Percentiles rank a stretch among this genome's conserved stretches.
Conservation (phyloP, 352 stramenopile species). For the Phytopythium chamaehyphon region DNA sequence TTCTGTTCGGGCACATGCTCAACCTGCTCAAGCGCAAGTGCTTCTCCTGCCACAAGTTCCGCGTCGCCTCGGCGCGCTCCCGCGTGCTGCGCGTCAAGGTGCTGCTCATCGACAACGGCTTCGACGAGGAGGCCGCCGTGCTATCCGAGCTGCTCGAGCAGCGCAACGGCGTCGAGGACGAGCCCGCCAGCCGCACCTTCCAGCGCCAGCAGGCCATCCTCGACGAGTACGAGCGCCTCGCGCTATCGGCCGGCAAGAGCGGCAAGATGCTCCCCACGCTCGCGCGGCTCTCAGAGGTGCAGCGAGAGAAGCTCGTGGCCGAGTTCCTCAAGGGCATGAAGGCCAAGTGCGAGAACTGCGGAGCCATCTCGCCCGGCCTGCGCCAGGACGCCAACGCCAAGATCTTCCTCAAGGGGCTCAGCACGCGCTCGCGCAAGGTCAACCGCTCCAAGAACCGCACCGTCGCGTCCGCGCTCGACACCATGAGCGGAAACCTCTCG, state of each 20-base stretch:
- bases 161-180: slow-evolving; percentile 84
- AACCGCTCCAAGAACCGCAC: slow-evolving; percentile 83
- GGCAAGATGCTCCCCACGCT: slow-evolving; percentile 32
- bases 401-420: slow-evolving; percentile 94
- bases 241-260: slow-evolving; percentile 41
- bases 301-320: slow-evolving; percentile 69
- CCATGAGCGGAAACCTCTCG: slow-evolving; percentile 68
- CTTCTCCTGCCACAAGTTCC: slow-evolving; percentile 98
- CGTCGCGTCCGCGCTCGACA: slow-evolving; percentile 78
- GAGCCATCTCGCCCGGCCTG: slow-evolving; percentile 92
- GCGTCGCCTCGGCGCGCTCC: slow-evolving; percentile 64
- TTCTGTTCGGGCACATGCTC: slow-evolving; percentile 95
- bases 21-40: slow-evolving; percentile 98
- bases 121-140: slow-evolving; percentile 73
- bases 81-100: slow-evolving; percentile 90
- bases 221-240: slow-evolving; percentile 87
- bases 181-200: slow-evolving; percentile 62
- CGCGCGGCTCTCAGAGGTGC: slow-evolving; percentile 62
- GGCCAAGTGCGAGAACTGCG: slow-evolving; percentile 97
- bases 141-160: slow-evolving; percentile 81
- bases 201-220: slow-evolving; percentile 83
- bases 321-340: slow-evolving; percentile 93
- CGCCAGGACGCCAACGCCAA: slow-evolving; percentile 97
- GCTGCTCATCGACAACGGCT: slow-evolving; percentile 88
- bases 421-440: slow-evolving; percentile 68